A percentile compares a stretch with the other conserved stretches of the same genome.
These are phyloP conservation scores for Tanozyma kutaoensis DNA, from an alignment of 805 yeast species.

Conservation along the genomic window DNA sequence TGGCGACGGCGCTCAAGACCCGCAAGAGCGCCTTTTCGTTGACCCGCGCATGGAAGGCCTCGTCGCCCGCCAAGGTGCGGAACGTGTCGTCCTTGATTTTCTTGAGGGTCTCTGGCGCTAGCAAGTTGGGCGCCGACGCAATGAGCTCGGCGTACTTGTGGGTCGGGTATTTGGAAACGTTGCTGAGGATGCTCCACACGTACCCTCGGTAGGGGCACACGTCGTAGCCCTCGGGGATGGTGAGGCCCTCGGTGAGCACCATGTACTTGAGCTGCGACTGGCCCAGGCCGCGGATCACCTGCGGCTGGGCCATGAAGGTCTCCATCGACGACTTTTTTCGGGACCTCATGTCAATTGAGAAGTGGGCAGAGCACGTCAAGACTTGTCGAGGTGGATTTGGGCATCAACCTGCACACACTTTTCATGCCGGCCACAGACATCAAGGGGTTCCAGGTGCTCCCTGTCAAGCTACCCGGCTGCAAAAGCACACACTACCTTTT, in stretches of 20 bases:
- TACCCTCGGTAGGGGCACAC: conserved; percentile 57
- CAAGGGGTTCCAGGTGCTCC: conserved; percentile 44
- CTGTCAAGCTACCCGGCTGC: conserved; percentile 27
- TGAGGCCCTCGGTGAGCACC: conserved; percentile 28
- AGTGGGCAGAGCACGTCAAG: neutral
- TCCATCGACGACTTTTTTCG: conserved; percentile 43
- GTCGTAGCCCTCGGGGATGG: conserved; percentile 30
- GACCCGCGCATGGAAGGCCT: conserved; percentile 47
- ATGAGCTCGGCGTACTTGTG: conserved; percentile 39
- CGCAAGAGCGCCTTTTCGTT: conserved; percentile 58
- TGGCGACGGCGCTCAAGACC: conserved; percentile 60
- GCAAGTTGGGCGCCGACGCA: conserved; percentile 32
- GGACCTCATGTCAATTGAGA: conserved; percentile 9
- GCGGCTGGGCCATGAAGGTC: conserved; percentile 29
- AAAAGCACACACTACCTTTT: conserved; percentile 42
- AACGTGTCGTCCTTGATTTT: conserved; percentile 81
- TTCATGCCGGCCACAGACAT: conserved; percentile 22
- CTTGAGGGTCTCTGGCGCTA: conserved; percentile 35
- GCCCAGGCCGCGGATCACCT: conserved; percentile 32
- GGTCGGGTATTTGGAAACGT: conserved; percentile 47
- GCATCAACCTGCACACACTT: neutral
- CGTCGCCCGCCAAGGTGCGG: conserved; percentile 70
- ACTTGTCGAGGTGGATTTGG: too few relatives aligned
- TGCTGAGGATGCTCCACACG: conserved; percentile 69
- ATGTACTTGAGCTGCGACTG: conserved; percentile 34